These are phyloP conservation scores for Pythium plurisporium DNA, from an alignment of 352 stramenopile species.

Conservation along the genomic window DNA sequence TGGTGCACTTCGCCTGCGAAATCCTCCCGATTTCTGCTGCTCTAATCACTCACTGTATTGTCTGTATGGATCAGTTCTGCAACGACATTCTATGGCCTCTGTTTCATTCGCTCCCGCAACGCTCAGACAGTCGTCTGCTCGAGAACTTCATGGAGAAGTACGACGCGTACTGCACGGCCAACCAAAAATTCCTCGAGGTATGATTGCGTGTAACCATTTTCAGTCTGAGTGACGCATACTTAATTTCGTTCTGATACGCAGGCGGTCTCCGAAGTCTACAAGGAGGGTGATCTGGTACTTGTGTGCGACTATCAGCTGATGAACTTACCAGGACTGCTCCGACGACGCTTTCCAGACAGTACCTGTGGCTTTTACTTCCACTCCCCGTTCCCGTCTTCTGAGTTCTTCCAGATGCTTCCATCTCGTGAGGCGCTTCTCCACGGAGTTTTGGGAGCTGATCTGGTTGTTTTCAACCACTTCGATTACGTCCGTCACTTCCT, in stretches of 20 bases:
- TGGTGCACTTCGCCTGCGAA: not conserved
- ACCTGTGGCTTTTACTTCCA: constrained; percentile 89
- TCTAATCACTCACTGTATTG: not conserved
- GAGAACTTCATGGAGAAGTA: constrained; percentile 87
- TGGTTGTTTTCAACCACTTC: constrained; percentile 89
- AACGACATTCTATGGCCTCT: constrained; percentile 89
- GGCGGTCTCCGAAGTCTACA: constrained; percentile 79
- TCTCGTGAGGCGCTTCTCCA: constrained; percentile 71
- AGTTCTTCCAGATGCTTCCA: constrained; percentile 90
- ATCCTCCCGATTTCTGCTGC: not conserved
- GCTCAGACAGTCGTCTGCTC: constrained; percentile 59
- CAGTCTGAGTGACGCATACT: too few relatives aligned
- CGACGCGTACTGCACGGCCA: constrained; percentile 84
- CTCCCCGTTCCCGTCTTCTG: constrained; percentile 86
- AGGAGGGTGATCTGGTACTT: constrained; percentile 81
- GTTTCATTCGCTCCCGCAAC: constrained; percentile 86
- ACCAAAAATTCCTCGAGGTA: constrained; percentile 83
- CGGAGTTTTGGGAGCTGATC: constrained; percentile 77
- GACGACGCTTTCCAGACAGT: constrained; percentile 68
- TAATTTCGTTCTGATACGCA: too few relatives aligned
- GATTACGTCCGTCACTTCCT: constrained; percentile 88
- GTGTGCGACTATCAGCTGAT: constrained; percentile 91
- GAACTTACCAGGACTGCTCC: constrained; percentile 70
- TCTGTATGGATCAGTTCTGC: constrained; percentile 55
- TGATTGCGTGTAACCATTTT: too few relatives aligned